Base-by-base conservation (phyloP, 2,329 filamentous ascomycete species). In the Diplodia scrobiculata region DNA sequence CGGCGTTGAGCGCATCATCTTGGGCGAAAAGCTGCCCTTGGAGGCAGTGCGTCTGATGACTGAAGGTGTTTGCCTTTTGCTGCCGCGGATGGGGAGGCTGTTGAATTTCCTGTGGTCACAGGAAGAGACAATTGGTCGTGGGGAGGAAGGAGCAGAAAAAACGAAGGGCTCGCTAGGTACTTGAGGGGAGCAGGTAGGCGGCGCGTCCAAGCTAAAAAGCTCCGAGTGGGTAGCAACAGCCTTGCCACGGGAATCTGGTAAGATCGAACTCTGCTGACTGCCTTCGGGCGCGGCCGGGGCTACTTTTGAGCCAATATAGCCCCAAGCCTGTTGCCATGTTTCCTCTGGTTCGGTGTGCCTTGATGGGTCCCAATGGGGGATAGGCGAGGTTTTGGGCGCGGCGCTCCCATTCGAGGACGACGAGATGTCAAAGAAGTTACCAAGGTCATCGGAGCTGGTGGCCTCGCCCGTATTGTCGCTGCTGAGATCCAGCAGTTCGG, bases 1-100 rank as follows among this genome's bases (percentile, higher is more conserved):
- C 66, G 82, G 79, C 25, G 82, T 81, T 48, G 84, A 80, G 70
- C 80, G 83, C 80, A 84, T 84, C 80, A 86, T 83, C 71, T 82
- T 85, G 51, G 82, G 78, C 27, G 78, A 81, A 66, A 75, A 76
- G 70, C 72, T 82, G 72, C 77, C 79, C 75, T 76, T 80, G 74
- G 74, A 78, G 70, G 77, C 71, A 53, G 72, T 72, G 69, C 76
- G 77, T 69, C 73, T 76, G 66, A 68, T 63, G 21, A 48, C 63
- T n/a, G 55, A 47, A 27, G 66, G 52, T 3, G 63, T 48, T 36
- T 50, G 67, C 34, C 45, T 59, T 19, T 72, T 70, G 29, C 73
- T 68, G 1, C 72, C 71, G 52, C 72, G 69, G 41, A 70, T 67
- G 41, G 68, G 51, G 21, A 63, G 38, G 34, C 51, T 65, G 53